Evolutionary conservation across 2,329 filamentous ascomycete genomes (phyloP).

Genomic region (Diatrype stigma): DNA sequence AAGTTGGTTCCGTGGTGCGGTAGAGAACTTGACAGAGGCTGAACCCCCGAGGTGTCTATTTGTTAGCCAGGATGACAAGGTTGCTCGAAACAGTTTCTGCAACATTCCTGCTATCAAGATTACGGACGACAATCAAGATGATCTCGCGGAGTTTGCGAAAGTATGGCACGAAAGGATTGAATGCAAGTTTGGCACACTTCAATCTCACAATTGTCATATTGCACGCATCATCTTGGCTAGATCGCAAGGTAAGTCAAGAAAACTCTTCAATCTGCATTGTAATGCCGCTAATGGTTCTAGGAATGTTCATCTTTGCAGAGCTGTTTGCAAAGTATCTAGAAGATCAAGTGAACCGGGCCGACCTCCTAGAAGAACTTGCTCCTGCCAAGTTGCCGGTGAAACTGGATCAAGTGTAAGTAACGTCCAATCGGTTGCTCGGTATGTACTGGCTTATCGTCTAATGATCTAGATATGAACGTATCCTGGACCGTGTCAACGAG

Average conservation of each 20-base stretch:
- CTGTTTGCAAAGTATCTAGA: conserved; percentile 22
- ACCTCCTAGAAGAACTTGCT: conserved; percentile 16
- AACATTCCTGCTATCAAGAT: conserved; percentile 20
- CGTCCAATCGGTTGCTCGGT: not conserved
- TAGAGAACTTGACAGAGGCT: conserved; percentile 6
- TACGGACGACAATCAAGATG: conserved; percentile 22
- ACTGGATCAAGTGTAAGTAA: conserved; percentile 16
- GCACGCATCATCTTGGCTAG: conserved; percentile 13
- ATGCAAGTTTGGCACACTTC: conserved; percentile 17
- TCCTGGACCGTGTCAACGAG: conserved; percentile 17
- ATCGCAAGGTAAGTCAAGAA: conserved; percentile 14
- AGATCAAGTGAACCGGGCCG: conserved; percentile 13
- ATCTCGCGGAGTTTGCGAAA: conserved; percentile 25
- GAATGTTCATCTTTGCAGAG: conserved; percentile 29
- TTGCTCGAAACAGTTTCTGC: conserved; percentile 24
- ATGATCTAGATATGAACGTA: conserved; percentile 20
- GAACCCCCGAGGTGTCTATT: conserved; percentile 25
- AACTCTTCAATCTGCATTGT: not conserved
- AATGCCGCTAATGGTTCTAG: conserved; percentile 4
- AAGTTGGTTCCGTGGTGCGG: conserved; percentile 19
- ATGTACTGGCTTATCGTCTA: not conserved
- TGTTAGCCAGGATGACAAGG: conserved; percentile 32
- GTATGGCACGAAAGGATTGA: conserved; percentile 17
- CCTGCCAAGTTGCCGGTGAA: conserved; percentile 13
- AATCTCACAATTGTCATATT: conserved; percentile 12